A percentile compares a stretch with the other conserved stretches of the same genome.
These are phyloP conservation scores for Chaetomium strumarium DNA, from an alignment of 2,329 filamentous ascomycete species.

Conservation along the genomic window DNA sequence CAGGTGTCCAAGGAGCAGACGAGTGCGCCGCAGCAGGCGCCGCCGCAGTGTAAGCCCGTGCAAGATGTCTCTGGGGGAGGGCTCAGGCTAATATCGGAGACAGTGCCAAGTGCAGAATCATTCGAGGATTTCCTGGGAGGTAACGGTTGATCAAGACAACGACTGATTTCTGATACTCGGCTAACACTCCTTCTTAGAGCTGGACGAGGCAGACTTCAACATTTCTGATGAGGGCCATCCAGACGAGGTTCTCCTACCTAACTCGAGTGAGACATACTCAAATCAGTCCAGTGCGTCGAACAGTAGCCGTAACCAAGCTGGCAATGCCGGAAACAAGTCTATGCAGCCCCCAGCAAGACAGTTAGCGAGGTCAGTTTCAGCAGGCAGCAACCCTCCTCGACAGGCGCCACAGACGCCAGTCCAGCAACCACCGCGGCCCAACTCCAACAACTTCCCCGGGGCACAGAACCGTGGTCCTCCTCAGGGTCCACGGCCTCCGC, in stretches of 20 bases:
- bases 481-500: constrained; percentile 15
- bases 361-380: constrained; percentile 28
- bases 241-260: constrained; percentile 63
- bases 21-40: constrained; percentile 5
- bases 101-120: constrained; percentile 34
- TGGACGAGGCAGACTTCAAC: constrained; percentile 72
- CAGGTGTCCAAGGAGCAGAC: constrained; percentile 22
- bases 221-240: constrained; percentile 65
- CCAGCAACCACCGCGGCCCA: constrained; percentile 20
- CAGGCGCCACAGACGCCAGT: constrained; percentile 25
- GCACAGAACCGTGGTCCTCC: constrained; percentile 16
- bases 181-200: constrained; percentile 43
- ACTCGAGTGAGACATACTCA: constrained; percentile 29
- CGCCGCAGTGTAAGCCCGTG: constrained; percentile 12
- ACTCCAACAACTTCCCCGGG: constrained; percentile 18
- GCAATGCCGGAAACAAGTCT: constrained; percentile 22
- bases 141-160: constrained; percentile 26
- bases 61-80: background rate
- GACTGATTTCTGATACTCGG: background rate
- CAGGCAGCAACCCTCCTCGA: constrained; percentile 27
- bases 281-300: constrained; percentile 23
- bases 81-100: background rate
- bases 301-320: constrained; percentile 23
- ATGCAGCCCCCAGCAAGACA: constrained; percentile 37
- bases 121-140: constrained; percentile 49